Evolutionary conservation across 2,329 filamentous ascomycete genomes (phyloP).

Genomic region (Rhinocladiella mackenziei): DNA sequence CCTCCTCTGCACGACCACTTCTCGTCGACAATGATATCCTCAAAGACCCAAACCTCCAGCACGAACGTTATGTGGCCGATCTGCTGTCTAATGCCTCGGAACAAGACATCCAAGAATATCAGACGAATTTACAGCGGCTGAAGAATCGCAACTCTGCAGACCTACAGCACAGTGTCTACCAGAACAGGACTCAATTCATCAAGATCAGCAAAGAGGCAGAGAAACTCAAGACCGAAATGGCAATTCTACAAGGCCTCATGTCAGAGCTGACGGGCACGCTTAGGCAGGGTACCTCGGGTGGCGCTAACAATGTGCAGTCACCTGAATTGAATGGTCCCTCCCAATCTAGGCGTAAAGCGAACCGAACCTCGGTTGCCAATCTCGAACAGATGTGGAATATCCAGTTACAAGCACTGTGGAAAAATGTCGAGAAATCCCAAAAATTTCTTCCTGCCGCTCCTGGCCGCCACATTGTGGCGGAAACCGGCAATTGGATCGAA

Average conservation of each 20-base stretch:
- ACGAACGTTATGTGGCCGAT: constrained; percentile 67
- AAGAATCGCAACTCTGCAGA: constrained; percentile 76
- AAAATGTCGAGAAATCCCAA: constrained; percentile 94
- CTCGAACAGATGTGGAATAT: constrained; percentile 65
- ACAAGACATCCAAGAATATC: constrained; percentile 78
- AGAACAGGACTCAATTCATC: constrained; percentile 97
- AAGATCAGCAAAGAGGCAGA: constrained; percentile 99
- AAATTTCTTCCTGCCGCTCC: constrained; percentile 89
- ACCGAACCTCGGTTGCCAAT: constrained; percentile 82
- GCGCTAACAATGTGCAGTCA: constrained; percentile 47
- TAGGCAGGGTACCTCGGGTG: constrained; percentile 35
- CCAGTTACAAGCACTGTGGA: constrained; percentile 78
- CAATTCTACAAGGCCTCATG: constrained; percentile 83
- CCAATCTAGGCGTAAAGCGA: constrained; percentile 55
- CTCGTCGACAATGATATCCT: constrained; percentile 72
- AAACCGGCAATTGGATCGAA: constrained; percentile 92
- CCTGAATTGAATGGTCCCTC: constrained; percentile 16
- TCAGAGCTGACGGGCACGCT: constrained; percentile 77
- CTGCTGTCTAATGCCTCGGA: constrained; percentile 81
- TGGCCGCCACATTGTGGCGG: constrained; percentile 89
- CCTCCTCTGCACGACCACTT: constrained; percentile 53
- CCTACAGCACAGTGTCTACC: constrained; percentile 90
- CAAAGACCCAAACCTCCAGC: constrained; percentile 70
- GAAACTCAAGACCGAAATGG: constrained; percentile 95
- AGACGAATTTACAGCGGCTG: constrained; percentile 68